Base-by-base conservation (phyloP, 495 filamentous ascomycete genomes). In the Neurospora intermedia region DNA sequence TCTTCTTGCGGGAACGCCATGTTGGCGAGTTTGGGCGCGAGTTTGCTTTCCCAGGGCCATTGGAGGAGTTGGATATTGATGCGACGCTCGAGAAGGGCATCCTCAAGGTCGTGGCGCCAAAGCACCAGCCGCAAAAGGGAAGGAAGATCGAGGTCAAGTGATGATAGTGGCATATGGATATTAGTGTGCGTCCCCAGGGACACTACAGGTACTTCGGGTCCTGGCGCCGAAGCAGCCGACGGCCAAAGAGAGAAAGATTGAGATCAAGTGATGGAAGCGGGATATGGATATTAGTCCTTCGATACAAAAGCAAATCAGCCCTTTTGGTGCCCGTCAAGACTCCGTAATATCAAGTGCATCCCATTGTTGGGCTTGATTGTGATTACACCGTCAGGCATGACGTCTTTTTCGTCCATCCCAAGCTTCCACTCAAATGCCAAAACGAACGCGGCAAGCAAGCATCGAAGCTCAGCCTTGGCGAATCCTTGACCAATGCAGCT, bases 401-500 rank as follows among this genome's bases (percentile, higher is more conserved):
- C 72, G 71, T 89, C 84, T 43, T 81, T 84, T 78, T 86, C 84
- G 69, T 84, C 82, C 78, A 78, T 77, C 66, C 81, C 82, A 45
- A 92, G 75, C 78, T 87, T 85, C 77, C 93, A 89, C 73, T 90
- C 84, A 76, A 90, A 95, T 35, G 85, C 83, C n/a, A 91, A 91
- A 54, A 94, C 88, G 78, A 89, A 83, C 2, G 87, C 87, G 59
- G 93, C 94, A 69, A 97, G 74, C 75, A 97, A 79, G 78, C 89
- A 93, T 20, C 91, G 90, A 78, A 96, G 91, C 84, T 97, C 94
- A 0, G 89, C 84, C 78, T 89, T 91, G 0, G 93, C 91, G 80
- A 98, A 98, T 1, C 86, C 86, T 80, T 86, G 83, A 15, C 89
- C 89, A 71, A 91, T 89, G 74, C 89, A 90, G 46, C 84, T 88